Conservation (phyloP, 768 basidiomycete species). For the Clitopilus hobsonii region DNA sequence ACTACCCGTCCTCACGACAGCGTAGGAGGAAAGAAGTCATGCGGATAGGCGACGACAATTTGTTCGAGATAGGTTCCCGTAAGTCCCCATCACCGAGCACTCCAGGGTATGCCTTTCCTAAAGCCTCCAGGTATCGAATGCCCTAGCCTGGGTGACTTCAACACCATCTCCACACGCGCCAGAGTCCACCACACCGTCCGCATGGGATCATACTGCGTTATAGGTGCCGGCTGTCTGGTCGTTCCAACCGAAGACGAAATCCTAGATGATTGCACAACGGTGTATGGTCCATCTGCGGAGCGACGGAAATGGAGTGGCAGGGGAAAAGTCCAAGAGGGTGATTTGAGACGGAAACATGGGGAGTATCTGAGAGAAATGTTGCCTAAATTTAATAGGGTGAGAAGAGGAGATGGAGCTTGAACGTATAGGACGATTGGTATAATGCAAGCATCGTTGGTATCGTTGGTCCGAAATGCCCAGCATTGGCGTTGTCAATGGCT, state of each 20-base stretch:
- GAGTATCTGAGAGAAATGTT: constrained; percentile 92
- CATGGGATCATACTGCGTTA: constrained; percentile 73
- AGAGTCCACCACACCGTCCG: constrained; percentile 81
- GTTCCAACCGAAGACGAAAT: constrained; percentile 75
- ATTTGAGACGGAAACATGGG: constrained; percentile 80
- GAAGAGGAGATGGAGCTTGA: constrained; percentile 52
- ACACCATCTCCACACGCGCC: constrained; percentile 81
- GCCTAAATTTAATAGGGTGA: constrained; percentile 80
- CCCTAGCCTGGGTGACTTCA: constrained; percentile 77
- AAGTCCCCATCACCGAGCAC: constrained; percentile 19
- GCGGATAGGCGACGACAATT: constrained; percentile 90
- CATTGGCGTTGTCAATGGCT: not conserved
- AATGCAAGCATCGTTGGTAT: no score
- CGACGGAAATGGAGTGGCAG: constrained; percentile 82
- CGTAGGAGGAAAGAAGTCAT: constrained; percentile 73
- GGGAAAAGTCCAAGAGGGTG: constrained; percentile 78
- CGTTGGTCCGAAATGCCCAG: not conserved
- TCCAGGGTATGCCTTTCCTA: not conserved
- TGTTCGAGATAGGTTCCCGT: constrained; percentile 95
- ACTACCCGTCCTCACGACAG: not conserved
- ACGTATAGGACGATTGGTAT: not conserved
- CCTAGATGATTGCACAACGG: constrained; percentile 77
- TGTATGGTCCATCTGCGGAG: constrained; percentile 75
- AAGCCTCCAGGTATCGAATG: constrained; percentile 70
- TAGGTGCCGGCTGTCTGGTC: constrained; percentile 78